Conservation (phyloP, 2,329 filamentous ascomycete species). For the Blastomyces percursus region DNA sequence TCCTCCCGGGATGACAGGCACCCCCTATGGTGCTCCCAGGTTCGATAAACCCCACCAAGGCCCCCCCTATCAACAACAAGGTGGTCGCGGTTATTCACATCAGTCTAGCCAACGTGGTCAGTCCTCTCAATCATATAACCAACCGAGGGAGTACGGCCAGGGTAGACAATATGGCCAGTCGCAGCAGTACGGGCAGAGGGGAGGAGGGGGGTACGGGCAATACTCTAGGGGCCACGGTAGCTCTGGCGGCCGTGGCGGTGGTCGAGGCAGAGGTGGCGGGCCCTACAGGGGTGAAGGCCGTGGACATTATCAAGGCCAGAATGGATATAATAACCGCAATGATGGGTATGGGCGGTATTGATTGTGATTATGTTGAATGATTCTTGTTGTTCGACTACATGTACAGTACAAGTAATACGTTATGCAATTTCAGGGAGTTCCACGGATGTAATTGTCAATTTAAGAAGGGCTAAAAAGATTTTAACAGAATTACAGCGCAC, state of each 20-base stretch:
- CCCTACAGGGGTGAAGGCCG: constrained; percentile 17
- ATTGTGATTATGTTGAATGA: constrained; percentile 4
- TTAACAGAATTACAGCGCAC: background rate
- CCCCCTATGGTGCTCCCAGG: constrained; percentile 15
- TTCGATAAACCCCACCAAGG: constrained; percentile 17
- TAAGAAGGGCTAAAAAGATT: background rate
- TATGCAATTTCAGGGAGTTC: background rate
- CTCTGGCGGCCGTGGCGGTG: constrained; percentile 13
- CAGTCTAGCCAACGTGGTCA: constrained; percentile 9
- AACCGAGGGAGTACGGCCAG: constrained; percentile 10
- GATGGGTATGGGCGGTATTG: constrained; percentile 33
- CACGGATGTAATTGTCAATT: background rate
- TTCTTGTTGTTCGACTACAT: background rate
- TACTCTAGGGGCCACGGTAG: constrained; percentile 16
- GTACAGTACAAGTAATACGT: background rate
- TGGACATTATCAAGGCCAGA: constrained; percentile 21
- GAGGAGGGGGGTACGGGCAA: constrained; percentile 13
- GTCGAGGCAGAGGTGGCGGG: constrained; percentile 13
- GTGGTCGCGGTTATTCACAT: constrained; percentile 10
- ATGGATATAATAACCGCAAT: constrained; percentile 19
- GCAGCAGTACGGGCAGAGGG: constrained; percentile 15
- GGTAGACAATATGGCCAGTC: constrained; percentile 14
- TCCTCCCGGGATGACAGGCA: constrained; percentile 25
- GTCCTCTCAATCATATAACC: constrained; percentile 7
- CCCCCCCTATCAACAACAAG: constrained; percentile 13